These are phyloP conservation scores for Xylariales sp. DNA, from an alignment of 2,329 filamentous ascomycete species.

Conservation along the genomic window DNA sequence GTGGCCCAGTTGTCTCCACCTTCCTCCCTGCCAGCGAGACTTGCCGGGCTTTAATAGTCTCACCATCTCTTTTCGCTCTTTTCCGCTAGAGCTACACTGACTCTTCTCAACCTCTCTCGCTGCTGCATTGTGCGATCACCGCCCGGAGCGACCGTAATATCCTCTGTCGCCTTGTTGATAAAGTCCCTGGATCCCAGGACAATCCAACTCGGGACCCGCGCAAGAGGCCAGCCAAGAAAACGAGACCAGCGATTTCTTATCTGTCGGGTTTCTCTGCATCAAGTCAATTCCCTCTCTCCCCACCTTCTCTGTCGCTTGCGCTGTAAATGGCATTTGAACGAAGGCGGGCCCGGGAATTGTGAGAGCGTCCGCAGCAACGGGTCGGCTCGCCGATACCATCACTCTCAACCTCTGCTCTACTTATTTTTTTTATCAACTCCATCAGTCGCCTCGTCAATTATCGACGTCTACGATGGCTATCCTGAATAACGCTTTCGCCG, in stretches of 20 bases:
- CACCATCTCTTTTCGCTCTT: background rate
- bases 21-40: constrained; percentile 1
- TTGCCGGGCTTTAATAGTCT: constrained; percentile 1
- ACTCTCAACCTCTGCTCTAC: background rate
- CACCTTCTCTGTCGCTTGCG: too few species aligned
- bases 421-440: background rate
- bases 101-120: background rate
- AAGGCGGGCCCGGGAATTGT: constrained; percentile 5
- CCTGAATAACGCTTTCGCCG: constrained; percentile 30
- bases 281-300: background rate
- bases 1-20: too few species aligned
- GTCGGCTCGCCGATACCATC: constrained; percentile 5
- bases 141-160: background rate
- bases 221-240: too few species aligned
- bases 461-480: constrained; percentile 31
- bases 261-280: too few species aligned
- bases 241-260: too few species aligned
- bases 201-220: too few species aligned
- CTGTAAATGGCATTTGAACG: too few species aligned
- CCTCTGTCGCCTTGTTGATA: too few species aligned
- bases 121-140: background rate
- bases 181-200: too few species aligned
- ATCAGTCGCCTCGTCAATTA: constrained; percentile 5
- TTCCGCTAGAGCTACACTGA: background rate
- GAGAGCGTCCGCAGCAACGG: constrained; percentile 6